phyloP scores from a whole-genome alignment of 768 basidiomycete genomes.

The Saitozyma sp. region DNA sequence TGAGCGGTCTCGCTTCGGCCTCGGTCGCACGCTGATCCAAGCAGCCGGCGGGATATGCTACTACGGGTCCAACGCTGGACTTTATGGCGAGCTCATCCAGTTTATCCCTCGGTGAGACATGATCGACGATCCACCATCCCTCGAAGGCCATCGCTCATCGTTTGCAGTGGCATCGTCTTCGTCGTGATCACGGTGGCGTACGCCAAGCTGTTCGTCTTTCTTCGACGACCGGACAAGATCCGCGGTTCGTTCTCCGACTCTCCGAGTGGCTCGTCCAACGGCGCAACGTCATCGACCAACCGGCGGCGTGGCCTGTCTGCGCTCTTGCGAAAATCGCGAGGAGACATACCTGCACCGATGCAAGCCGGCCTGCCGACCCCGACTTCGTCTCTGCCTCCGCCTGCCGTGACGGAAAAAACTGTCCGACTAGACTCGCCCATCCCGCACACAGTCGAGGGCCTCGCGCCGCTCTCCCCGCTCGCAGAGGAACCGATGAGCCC shows the following conservation, averaged over 20 bases:
- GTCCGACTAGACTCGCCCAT: not conserved
- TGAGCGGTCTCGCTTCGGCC: constrained; percentile 12
- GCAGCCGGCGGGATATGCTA: constrained; percentile 48
- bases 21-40: not conserved
- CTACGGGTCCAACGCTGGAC: constrained; percentile 45
- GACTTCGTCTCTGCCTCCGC: not conserved
- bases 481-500: not conserved
- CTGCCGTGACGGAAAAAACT: not conserved
- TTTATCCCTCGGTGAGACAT: constrained; percentile 48
- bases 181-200: constrained; percentile 47
- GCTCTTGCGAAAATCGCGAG: not conserved
- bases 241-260: constrained; percentile 20
- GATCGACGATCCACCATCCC: too few species aligned
- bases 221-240: constrained; percentile 53
- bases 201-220: constrained; percentile 51
- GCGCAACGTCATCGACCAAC: not conserved
- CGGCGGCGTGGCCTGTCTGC: not conserved
- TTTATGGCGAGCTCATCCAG: constrained; percentile 51
- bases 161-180: constrained; percentile 45
- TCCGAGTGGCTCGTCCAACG: not conserved
- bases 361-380: not conserved
- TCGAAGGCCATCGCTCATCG: not conserved
- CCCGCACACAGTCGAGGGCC: not conserved
- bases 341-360: not conserved
- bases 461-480: not conserved